Conservation (phyloP, 805 yeast genomes). For the Pichia manshurica region DNA sequence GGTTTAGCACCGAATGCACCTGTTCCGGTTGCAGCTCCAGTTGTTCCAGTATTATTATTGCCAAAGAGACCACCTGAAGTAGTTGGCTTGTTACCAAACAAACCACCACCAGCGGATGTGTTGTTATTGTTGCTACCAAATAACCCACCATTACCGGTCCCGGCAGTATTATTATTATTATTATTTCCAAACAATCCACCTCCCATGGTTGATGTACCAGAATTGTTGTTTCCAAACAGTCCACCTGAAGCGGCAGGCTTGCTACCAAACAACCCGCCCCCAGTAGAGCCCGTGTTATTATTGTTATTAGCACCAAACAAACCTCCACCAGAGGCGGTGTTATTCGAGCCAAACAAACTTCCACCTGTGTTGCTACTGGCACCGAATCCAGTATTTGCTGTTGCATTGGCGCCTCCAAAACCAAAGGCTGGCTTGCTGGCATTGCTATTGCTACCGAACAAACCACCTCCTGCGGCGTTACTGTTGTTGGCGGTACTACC, state of each 20-base stretch:
- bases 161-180: constrained; percentile 4
- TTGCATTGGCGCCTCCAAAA: not conserved
- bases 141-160: constrained; percentile 1
- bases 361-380: constrained; percentile 13
- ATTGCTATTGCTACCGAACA: constrained; percentile 17
- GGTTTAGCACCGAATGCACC: constrained; percentile 12
- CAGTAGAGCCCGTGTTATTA: constrained; percentile 8
- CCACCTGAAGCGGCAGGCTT: constrained; percentile 15
- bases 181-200: constrained; percentile 22
- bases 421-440: constrained; percentile 15
- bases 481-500: constrained; percentile 1
- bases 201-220: not conserved
- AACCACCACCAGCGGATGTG: constrained; percentile 24
- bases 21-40: constrained; percentile 21
- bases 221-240: constrained; percentile 6
- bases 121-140: constrained; percentile 19
- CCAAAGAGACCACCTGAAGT: constrained; percentile 32
- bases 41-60: constrained; percentile 15
- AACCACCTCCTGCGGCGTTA: constrained; percentile 15
- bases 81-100: constrained; percentile 24
- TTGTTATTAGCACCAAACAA: constrained; percentile 23
- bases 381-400: constrained; percentile 4
- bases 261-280: constrained; percentile 18
- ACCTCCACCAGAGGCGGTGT: constrained; percentile 24
- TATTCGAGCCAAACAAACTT: constrained; percentile 22